Conservation (phyloP, 495 filamentous ascomycete genomes). For the Stereocaulon alpinum region DNA sequence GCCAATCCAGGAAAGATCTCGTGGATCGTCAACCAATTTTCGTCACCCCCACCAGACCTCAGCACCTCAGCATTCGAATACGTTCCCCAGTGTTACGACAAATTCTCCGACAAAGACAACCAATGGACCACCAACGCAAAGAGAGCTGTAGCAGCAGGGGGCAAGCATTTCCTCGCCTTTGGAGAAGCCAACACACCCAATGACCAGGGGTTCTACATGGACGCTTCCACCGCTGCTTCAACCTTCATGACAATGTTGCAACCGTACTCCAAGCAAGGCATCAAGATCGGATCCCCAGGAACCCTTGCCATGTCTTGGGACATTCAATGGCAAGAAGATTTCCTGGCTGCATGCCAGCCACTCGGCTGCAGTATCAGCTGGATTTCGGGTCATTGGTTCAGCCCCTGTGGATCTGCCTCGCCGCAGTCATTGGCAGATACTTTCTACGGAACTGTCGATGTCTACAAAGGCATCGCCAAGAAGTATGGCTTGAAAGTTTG, state of each 20-base stretch:
- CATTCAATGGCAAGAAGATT: conserved; percentile 13
- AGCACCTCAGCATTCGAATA: background rate
- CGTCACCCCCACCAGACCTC: conserved; percentile 14
- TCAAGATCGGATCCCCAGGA: conserved; percentile 16
- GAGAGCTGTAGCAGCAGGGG: conserved; percentile 9
- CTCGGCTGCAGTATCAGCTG: conserved; percentile 19
- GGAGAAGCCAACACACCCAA: conserved; percentile 14
- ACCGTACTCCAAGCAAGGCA: conserved; percentile 13
- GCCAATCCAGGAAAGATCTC: conserved; percentile 14
- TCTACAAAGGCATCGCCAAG: conserved; percentile 10
- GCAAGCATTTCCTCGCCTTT: conserved; percentile 17
- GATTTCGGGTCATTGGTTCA: conserved; percentile 18
- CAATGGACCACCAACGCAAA: conserved; percentile 18
- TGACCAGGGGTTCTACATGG: background rate
- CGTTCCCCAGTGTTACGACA: conserved; percentile 19
- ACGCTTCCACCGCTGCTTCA: conserved; percentile 2
- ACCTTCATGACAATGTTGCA: conserved; percentile 16
- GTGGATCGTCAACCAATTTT: conserved; percentile 20
- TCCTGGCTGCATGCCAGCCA: conserved; percentile 12
- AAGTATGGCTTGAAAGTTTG: conserved; percentile 15
- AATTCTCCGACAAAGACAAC: conserved; percentile 3
- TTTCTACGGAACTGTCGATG: background rate
- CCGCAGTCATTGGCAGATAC: conserved; percentile 8
- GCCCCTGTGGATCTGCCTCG: background rate
- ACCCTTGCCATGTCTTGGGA: conserved; percentile 11